A percentile compares a stretch with the other conserved stretches of the same genome.
Conservation (phyloP, 345 rosid species). For the Chamaenerion angustifolium region DNA sequence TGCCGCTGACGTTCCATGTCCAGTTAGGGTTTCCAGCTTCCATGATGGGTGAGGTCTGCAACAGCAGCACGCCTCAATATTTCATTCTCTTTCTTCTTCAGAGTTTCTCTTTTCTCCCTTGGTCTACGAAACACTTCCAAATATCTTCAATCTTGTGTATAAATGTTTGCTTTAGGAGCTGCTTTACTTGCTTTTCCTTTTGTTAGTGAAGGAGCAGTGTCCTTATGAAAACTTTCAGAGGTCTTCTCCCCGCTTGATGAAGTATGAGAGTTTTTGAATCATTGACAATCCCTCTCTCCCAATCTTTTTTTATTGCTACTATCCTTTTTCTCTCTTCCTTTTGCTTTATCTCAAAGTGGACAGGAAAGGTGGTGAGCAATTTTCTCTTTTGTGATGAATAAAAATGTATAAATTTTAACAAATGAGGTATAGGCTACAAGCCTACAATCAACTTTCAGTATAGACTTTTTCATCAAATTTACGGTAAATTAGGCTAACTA, state of each 20-base stretch:
- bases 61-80: conserved; percentile 31
- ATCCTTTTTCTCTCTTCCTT: conserved; percentile 1
- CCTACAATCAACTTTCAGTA: background rate
- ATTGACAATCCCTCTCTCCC: conserved; percentile 8
- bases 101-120: background rate
- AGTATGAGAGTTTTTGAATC: conserved; percentile 18
- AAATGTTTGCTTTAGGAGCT: background rate
- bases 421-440: background rate
- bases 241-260: conserved; percentile 6
- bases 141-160: background rate
- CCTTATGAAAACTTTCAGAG: conserved; percentile 6
- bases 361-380: conserved; percentile 8
- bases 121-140: no score
- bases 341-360: conserved; percentile 12
- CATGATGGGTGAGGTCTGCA: conserved; percentile 73
- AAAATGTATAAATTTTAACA: background rate
- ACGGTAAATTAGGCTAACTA: no score
- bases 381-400: conserved; percentile 6
- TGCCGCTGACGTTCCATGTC: conserved; percentile 52
- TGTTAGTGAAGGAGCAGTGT: background rate
- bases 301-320: background rate
- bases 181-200: conserved; percentile 3
- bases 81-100: conserved; percentile 28
- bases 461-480: background rate
- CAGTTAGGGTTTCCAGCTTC: conserved; percentile 78